Base-by-base conservation (phyloP, 441 rosid species). In the Erodium texanum region DNA sequence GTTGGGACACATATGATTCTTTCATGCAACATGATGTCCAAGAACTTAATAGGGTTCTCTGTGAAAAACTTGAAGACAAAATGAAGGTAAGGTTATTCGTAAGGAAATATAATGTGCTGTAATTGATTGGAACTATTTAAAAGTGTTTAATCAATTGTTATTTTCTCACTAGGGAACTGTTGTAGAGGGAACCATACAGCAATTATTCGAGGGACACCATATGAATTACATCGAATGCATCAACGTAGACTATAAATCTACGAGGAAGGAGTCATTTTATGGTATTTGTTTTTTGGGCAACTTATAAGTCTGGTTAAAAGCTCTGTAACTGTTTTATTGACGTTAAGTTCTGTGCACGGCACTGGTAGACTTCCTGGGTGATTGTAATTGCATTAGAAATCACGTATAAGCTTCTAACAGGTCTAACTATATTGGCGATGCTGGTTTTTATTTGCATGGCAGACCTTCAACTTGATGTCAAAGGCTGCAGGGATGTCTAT, bases 1-100 rank as follows among this genome's bases (percentile, higher is more conserved):
- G 93, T 66, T 87, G 90, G 93, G 93, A 87, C 73, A 80, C 93
- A 19, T 80, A 84, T 79, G 89, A 87, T 75, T 87, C 93, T 54
- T 87, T 87, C 78, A 78, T 87, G 90, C 93, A 87, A 80, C 93
- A 87, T 76, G 93, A 87, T 81, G 90, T 87, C 54, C 93, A 87
- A 82, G 93, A 87, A 79, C 90, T 87, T 74, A 86, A 87, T 69
- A 82, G 93, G 76, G 93, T 87, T 82, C 90, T 87, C 16, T 75
- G 82, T 56, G 90, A 87, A 77, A 87, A 87, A 71, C 90, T 87
- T 68, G 93, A 87, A 76, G 93, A 87, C 75, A 87, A 86, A 71
- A 87, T 87, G 89, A 89, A 83, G 87, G 88, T 84, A 23, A 59
- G 64, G 22, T 20, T 59, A 18, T 59, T 59, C 12, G 32, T 4